Percentiles rank a stretch among this genome's conserved stretches.
Conservation (phyloP, 164 flowering plant genomes). For the Euptelea pleiosperma region DNA sequence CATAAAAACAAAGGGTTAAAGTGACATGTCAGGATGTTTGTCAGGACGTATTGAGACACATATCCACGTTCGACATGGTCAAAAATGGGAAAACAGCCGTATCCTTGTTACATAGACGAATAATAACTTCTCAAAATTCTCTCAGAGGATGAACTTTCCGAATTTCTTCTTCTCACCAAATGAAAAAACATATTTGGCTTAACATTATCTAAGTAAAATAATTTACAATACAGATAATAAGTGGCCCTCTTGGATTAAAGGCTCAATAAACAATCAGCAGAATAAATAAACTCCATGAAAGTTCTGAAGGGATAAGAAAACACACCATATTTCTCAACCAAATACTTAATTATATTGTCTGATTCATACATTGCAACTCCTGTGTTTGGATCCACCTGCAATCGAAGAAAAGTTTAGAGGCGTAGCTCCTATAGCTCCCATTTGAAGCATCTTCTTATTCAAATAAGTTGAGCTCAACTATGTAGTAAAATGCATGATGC, state of each 20-base stretch:
- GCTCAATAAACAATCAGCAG: too few relatives aligned
- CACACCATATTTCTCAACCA: conserved; percentile 83
- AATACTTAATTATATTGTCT: conserved; percentile 88
- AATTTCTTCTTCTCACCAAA: neutral
- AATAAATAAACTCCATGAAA: neutral
- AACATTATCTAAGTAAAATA: neutral
- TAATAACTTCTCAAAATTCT: too few relatives aligned
- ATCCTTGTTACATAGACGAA: too few relatives aligned
- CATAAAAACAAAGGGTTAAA: too few relatives aligned
- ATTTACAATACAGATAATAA: neutral
- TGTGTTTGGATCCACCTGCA: conserved; percentile 99
- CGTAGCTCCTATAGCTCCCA: conserved; percentile 8
- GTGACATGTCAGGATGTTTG: too few relatives aligned
- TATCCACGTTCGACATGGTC: too few relatives aligned
- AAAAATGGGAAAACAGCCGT: too few relatives aligned
- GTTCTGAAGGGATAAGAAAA: neutral
- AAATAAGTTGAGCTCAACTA: neutral
- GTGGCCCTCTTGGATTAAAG: neutral
- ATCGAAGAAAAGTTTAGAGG: conserved; percentile 10
- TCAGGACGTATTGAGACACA: too few relatives aligned
- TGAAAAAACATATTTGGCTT: neutral
- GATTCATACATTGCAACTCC: conserved; percentile 96
- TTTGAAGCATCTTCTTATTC: neutral
- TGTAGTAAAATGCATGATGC: neutral
- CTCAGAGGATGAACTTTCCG: too few relatives aligned